Evolutionary conservation across 2,329 filamentous ascomycete genomes (phyloP).

Genomic region (Orbilia ellipsospora): DNA sequence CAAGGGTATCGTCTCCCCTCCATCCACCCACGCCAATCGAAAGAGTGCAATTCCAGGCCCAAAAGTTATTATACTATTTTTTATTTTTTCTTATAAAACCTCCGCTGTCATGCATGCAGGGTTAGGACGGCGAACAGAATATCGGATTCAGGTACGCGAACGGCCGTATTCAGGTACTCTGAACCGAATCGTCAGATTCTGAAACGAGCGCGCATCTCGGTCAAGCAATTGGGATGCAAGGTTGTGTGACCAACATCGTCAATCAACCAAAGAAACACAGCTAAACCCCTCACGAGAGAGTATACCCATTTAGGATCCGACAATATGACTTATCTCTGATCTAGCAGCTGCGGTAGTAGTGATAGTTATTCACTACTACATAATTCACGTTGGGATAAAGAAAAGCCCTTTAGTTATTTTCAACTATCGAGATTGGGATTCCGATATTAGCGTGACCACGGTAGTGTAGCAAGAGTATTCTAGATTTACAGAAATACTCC

Average conservation of each 20-base stretch:
- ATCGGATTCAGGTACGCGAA: constrained; percentile 7
- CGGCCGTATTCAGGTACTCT: constrained; percentile 14
- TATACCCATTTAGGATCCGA: constrained; percentile 23
- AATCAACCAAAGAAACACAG: not conserved
- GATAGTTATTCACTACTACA: no score
- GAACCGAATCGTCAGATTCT: constrained; percentile 42
- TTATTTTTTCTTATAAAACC: constrained; percentile 34
- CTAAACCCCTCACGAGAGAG: constrained; percentile 30
- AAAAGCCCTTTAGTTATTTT: no score
- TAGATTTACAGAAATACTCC: no score
- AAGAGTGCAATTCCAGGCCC: not conserved
- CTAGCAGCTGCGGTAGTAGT: no score
- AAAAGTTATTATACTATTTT: constrained; percentile 20
- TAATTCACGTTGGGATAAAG: no score
- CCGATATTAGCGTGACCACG: no score
- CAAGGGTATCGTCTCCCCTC: constrained; percentile 36
- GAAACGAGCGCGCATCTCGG: constrained; percentile 30
- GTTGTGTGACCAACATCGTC: constrained; percentile 4
- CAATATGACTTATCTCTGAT: not conserved
- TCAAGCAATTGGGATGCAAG: constrained; percentile 1
- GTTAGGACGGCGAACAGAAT: constrained; percentile 44
- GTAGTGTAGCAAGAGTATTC: no score
- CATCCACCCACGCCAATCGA: constrained; percentile 37
- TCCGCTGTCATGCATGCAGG: constrained; percentile 54
- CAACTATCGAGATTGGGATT: no score